Percentiles rank a stretch among this genome's conserved stretches.
phyloP scores from a whole-genome alignment of 306 rosid genomes.

The Lathyrus aphaca region DNA sequence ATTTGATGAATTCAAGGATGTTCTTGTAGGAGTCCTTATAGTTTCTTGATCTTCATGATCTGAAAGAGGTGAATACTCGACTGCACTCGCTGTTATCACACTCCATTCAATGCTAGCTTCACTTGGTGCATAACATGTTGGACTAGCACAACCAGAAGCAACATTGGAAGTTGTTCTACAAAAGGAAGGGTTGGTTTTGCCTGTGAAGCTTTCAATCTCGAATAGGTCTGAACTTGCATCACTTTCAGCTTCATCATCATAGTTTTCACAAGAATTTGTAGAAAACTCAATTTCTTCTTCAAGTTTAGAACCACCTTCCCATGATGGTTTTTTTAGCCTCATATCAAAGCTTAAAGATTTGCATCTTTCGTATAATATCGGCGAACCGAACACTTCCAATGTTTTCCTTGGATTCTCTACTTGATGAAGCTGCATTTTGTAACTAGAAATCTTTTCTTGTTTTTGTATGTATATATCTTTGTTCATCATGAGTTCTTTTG shows the following conservation, averaged over 20 bases:
- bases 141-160: constrained; percentile 60
- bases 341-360: constrained; percentile 67
- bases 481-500: constrained; percentile 30
- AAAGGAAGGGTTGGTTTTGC: constrained; percentile 49
- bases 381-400: constrained; percentile 78
- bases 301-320: constrained; percentile 45
- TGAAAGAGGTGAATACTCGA: constrained; percentile 67
- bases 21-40: constrained; percentile 47
- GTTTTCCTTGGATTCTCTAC: constrained; percentile 55
- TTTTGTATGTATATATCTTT: constrained; percentile 40
- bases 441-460: constrained; percentile 33
- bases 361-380: constrained; percentile 50
- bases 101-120: constrained; percentile 98
- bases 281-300: constrained; percentile 53
- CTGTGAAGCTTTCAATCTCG: constrained; percentile 78
- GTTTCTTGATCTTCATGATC: constrained; percentile 70
- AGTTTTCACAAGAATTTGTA: constrained; percentile 34
- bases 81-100: constrained; percentile 86
- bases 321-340: constrained; percentile 49
- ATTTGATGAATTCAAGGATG: constrained; percentile 34
- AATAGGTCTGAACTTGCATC: constrained; percentile 96
- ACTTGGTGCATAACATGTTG: constrained; percentile 85
- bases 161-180: constrained; percentile 51
- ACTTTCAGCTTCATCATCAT: constrained; percentile 63
- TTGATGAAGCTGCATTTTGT: constrained; percentile 46